Evolutionary conservation across 306 rosid species (phyloP).

Genomic region (Lathyrus sativus): DNA sequence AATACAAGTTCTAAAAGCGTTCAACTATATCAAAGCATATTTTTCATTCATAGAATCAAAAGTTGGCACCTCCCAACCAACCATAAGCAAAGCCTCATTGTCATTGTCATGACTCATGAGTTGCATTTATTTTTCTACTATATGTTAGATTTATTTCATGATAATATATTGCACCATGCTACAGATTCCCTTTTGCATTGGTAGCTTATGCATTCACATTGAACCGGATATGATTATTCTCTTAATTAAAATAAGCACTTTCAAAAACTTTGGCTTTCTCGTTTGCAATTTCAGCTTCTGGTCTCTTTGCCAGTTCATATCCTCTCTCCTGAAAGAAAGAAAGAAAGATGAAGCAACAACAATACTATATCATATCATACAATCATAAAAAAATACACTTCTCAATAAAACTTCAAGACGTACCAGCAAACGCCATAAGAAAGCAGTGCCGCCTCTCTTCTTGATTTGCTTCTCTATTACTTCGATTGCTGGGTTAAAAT

Average conservation of each 20-base stretch:
- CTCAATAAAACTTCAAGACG: background rate
- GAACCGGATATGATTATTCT: constrained; percentile 13
- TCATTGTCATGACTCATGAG: constrained; percentile 1
- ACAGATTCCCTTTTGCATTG: constrained; percentile 4
- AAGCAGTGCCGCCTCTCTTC: constrained; percentile 69
- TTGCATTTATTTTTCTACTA: background rate
- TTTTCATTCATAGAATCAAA: constrained; percentile 10
- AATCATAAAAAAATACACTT: background rate
- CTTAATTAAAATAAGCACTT: constrained; percentile 53
- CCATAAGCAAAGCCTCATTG: constrained; percentile 16
- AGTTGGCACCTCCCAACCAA: constrained; percentile 11
- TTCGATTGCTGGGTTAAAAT: constrained; percentile 55
- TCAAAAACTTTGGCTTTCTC: constrained; percentile 67
- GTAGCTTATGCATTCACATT: background rate
- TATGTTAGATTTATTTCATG: constrained; percentile 12
- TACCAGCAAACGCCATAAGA: constrained; percentile 80
- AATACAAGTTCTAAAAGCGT: constrained; percentile 2
- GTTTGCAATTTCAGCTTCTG: constrained; percentile 58
- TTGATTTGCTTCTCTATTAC: constrained; percentile 57
- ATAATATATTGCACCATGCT: constrained; percentile 2
- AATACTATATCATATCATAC: background rate
- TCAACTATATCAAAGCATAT: constrained; percentile 1
- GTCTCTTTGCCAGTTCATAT: constrained; percentile 54
- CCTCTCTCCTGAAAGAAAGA: constrained; percentile 64
- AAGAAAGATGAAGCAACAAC: background rate